Conservation (phyloP, 2,329 filamentous ascomycete species). For the Sclerotinia glacialis region DNA sequence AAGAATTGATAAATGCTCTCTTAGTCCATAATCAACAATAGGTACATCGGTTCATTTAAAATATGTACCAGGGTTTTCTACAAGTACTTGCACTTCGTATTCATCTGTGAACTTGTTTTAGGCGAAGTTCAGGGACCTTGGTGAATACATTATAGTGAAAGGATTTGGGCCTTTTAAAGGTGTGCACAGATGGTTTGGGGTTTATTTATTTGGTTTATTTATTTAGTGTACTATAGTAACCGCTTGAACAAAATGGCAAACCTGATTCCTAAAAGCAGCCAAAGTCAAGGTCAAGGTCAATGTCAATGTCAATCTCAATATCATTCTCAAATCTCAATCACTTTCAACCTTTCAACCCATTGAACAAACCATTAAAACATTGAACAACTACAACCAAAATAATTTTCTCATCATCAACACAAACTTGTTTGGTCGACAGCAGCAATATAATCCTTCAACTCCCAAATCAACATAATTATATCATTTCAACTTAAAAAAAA, state of each 20-base stretch:
- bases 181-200: not conserved
- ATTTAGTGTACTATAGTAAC: conserved; percentile 1
- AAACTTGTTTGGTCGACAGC: not conserved
- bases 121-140: not conserved
- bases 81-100: not conserved
- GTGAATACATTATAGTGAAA: conserved; percentile 1
- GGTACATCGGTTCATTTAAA: not conserved
- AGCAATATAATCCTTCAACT: conserved; percentile 2
- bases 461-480: not conserved
- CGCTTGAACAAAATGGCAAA: conserved; percentile 19
- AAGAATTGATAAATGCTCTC: not conserved
- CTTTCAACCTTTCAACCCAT: conserved; percentile 8
- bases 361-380: no score
- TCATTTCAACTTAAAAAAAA: not conserved
- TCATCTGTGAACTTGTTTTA: not conserved
- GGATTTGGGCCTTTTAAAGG: not conserved
- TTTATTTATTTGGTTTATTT: not conserved
- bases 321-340: conserved; percentile 3
- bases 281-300: not conserved
- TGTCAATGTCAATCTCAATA: not conserved
- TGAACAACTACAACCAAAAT: conserved; percentile 3
- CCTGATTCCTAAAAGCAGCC: conserved; percentile 4
- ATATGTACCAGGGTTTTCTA: not conserved
- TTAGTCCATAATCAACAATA: not conserved
- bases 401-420: not conserved